Base-by-base conservation (phyloP, 2,329 filamentous ascomycete species). In the Dactylellina sp. region DNA sequence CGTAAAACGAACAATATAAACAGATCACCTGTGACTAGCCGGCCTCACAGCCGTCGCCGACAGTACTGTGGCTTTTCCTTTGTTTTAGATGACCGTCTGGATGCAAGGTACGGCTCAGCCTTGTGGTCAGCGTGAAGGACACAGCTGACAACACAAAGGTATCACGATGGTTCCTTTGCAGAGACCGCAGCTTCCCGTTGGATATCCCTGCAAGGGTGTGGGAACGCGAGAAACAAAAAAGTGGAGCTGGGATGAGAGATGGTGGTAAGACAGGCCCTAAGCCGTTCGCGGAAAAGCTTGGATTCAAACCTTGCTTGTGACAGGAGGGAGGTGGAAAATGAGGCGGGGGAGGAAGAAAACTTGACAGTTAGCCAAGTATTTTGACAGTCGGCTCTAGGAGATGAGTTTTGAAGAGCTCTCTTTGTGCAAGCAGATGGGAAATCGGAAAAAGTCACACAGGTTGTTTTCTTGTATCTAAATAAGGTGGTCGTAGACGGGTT, bases 91-190 rank as follows among this genome's bases (percentile, higher is more conserved):
- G 28, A 32, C 28, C 28, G 28, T 32, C 28, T 9, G 28, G 28
- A 32, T 66, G 42, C 44, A 55, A 66, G 52, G 44, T 59, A 56
- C 52, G 11, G n/a, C 53, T 56, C 52, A 66, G 62, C 44, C 44
- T 32, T 66, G 62, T 35, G 32, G 37, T 59, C 62, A 59, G 35
- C 62, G 62, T 68, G 63, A 68, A 68, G 46, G n/a, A 11, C 18
- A 53, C 63, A 68, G 44, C 22, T 68, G 63, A 68, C 63, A 60
- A 68, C 53, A 39, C 63, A 70, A 55, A 50, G 42, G 14, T 12
- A 64, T 64, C 47, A 55, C 39, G 60, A 55, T 25, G 25, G 28
- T 24, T n/a, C 18, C 7, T 5, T 7, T 7, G 16, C 4, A 42
- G 14, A 42, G 7, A 46, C 42, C 42, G 6, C 14, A 16, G 14